Evolutionary conservation across 2,329 filamentous ascomycete genomes (phyloP).

Genomic region (Fusarium domesticum): DNA sequence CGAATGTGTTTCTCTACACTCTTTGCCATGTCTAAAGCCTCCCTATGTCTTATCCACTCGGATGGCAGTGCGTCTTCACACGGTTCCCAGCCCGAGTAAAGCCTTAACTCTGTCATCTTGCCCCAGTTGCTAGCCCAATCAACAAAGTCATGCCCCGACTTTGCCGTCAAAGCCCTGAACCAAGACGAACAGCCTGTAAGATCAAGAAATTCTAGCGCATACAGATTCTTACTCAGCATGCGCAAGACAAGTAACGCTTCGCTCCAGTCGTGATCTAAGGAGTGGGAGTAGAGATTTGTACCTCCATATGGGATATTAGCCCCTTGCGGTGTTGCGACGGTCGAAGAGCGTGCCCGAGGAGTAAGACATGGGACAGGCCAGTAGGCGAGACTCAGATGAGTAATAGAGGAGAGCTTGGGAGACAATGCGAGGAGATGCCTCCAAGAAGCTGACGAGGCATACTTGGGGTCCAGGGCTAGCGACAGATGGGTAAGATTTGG

Average conservation of each 20-base stretch:
- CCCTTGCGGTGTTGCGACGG: constrained; percentile 45
- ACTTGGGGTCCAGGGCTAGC: constrained; percentile 46
- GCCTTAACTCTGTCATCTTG: constrained; percentile 46
- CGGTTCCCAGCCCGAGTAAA: constrained; percentile 44
- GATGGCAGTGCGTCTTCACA: constrained; percentile 33
- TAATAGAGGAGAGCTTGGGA: constrained; percentile 50
- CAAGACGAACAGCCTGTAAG: constrained; percentile 58
- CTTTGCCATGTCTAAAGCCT: constrained; percentile 39
- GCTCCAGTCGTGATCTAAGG: constrained; percentile 56
- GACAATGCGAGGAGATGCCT: constrained; percentile 56
- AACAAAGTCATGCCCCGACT: constrained; percentile 45
- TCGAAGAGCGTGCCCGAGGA: constrained; percentile 49
- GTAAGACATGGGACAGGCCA: constrained; percentile 62
- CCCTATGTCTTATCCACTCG: constrained; percentile 34
- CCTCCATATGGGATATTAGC: constrained; percentile 50
- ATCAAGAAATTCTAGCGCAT: constrained; percentile 59
- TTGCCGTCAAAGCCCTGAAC: constrained; percentile 46
- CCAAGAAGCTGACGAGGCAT: constrained; percentile 48
- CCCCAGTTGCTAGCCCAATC: constrained; percentile 56
- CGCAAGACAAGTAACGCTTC: constrained; percentile 56
- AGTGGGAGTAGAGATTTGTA: constrained; percentile 57
- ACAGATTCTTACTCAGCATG: constrained; percentile 52
- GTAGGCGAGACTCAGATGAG: constrained; percentile 59
- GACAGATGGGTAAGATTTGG: constrained; percentile 61
- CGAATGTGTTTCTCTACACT: constrained; percentile 49